phyloP scores from a whole-genome alignment of 345 rosid genomes.

The Raphanus raphanistrum region DNA sequence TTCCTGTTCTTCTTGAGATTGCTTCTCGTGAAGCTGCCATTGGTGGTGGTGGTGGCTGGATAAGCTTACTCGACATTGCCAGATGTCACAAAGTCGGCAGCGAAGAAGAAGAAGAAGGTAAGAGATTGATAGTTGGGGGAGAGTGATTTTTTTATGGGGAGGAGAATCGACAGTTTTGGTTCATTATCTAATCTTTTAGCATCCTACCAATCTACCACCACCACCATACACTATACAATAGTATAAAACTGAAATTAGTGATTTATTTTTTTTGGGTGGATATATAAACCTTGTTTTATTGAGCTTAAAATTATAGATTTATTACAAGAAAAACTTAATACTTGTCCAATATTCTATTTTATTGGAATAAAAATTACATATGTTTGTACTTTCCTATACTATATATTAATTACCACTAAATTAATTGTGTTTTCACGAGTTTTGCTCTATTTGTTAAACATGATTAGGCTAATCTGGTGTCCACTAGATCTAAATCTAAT shows the following conservation, averaged over 20 bases:
- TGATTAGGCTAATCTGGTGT: not conserved
- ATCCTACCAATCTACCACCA: not conserved
- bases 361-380: not conserved
- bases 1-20: constrained; percentile 17
- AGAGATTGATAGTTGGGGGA: not conserved
- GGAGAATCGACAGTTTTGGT: constrained; percentile 17
- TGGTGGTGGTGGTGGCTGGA: constrained; percentile 38
- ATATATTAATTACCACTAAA: not conserved
- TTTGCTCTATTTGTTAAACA: not conserved
- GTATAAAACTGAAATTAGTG: not conserved
- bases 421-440: not conserved
- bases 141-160: constrained; percentile 20
- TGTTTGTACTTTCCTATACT: not conserved
- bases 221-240: constrained; percentile 24
- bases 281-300: not conserved
- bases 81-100: not conserved
- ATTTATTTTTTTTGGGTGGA: not conserved
- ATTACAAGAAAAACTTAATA: not conserved
- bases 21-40: constrained; percentile 29
- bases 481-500: not conserved
- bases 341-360: too few relatives aligned
- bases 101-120: not conserved
- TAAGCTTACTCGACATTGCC: constrained; percentile 42
- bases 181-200: constrained; percentile 27
- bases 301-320: not conserved